Evolutionary conservation across 768 basidiomycete genomes (phyloP), one percentile per base, ranked within the genome.

Genomic region (Hydnum rufescens): DNA sequence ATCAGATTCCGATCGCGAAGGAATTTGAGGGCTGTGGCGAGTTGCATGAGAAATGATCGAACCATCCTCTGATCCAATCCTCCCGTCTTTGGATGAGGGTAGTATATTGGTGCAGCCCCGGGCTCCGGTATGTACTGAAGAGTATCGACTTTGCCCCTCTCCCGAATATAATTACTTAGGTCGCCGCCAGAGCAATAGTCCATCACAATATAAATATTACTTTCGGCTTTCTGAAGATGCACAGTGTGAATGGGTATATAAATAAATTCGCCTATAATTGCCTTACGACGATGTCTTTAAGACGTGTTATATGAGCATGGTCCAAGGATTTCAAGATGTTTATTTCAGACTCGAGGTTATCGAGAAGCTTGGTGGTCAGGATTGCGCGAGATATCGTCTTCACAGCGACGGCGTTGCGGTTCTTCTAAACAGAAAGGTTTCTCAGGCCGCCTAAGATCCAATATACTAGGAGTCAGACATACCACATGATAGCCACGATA

Each of bases 261-360:
- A 30, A 16, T 5, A 53, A 29, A 16, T 2, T 44, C 3, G 16
- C 5, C n/a, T 42, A 32, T 25, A 26, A 28, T 28, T 26, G 18
- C 65, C 73, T 57, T 64, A 95, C 90, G 56, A 96, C 78, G 57
- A 96, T 92, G 63, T 96, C 89, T 51, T 90, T 77, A 26, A 99
- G 70, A 58, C 78, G 79, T 4, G 95, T 96, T 51, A 99, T 85
- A 67, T 97, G 89, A 42, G 84, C 71, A 65, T 99, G 90, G 3
- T 81, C 84, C 49, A 96, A 74, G 1, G 80, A 79, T 69, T 96
- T 97, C 60, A 97, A 76, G 57, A 99, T 96, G 57, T 88, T 80
- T 54, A 97, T 96, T 71, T 99, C 95, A 59, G 84, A 85, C 64
- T 95, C 89, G n/a, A 97, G 76, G 63, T 96, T 97, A 68, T 97